A percentile compares a stretch with the other conserved stretches of the same genome.
phyloP scores from a whole-genome alignment of 108 stramenopile genomes.

The Skeletonema grethae region DNA sequence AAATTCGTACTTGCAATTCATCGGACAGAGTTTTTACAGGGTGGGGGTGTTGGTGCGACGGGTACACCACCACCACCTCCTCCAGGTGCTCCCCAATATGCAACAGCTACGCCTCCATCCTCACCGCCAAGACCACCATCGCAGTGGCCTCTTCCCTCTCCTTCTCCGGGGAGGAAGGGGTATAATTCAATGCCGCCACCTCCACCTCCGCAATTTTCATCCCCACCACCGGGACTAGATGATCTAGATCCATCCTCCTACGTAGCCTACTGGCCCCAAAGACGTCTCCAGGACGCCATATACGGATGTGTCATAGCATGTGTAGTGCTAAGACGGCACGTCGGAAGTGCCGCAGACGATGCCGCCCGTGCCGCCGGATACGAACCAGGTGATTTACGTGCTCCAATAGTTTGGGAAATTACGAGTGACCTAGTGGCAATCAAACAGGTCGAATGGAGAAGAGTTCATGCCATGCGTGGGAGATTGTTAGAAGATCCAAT shows the following conservation, averaged over 20 bases:
- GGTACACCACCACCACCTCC: not conserved
- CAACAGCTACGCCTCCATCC: not conserved
- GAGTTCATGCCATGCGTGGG: constrained; percentile 79
- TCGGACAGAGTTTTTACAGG: constrained; percentile 54
- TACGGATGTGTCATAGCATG: constrained; percentile 85
- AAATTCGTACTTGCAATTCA: constrained; percentile 75
- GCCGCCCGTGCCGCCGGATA: constrained; percentile 81
- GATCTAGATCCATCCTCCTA: constrained; percentile 29
- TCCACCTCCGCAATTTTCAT: constrained; percentile 29
- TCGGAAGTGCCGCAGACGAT: constrained; percentile 76
- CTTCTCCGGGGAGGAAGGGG: constrained; percentile 9
- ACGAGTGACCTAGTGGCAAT: constrained; percentile 74
- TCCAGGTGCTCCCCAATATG: constrained; percentile 6
- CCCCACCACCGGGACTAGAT: constrained; percentile 10
- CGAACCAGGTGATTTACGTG: constrained; percentile 71
- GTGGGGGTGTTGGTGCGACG: constrained; percentile 2
- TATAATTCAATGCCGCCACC: constrained; percentile 19
- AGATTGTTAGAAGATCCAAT: constrained; percentile 87
- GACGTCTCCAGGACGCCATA: constrained; percentile 85
- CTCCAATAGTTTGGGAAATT: constrained; percentile 89
- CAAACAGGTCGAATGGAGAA: constrained; percentile 90
- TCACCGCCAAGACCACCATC: constrained; percentile 7
- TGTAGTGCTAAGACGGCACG: constrained; percentile 71
- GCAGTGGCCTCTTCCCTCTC: constrained; percentile 7
- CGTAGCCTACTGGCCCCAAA: constrained; percentile 78